Evolutionary conservation across 1,284 basidiomycete species (phyloP).

Genomic region (Sanghuangporus sanghuang): DNA sequence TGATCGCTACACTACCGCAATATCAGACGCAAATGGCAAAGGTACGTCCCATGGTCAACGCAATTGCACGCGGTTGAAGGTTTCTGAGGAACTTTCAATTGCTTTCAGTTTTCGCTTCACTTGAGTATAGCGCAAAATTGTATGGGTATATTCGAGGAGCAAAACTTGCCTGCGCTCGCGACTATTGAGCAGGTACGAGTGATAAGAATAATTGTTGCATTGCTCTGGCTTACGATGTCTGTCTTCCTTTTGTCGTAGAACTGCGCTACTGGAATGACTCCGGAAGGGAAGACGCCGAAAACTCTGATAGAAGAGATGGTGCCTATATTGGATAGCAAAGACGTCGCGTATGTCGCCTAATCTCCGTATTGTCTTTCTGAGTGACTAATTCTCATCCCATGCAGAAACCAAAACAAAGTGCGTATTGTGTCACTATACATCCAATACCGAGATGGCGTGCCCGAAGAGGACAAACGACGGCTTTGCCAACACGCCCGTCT

Average conservation of each 20-base stretch:
- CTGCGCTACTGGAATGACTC: slow-evolving; percentile 86
- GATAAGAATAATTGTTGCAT: background rate
- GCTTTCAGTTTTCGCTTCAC: slow-evolving; percentile 86
- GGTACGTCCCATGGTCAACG: slow-evolving; percentile 34
- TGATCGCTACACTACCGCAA: slow-evolving; percentile 93
- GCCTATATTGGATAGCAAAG: slow-evolving; percentile 83
- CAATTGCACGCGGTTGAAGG: background rate
- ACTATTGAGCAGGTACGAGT: slow-evolving; percentile 84
- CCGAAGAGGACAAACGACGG: slow-evolving; percentile 92
- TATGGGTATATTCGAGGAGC: slow-evolving; percentile 89
- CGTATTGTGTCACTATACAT: slow-evolving; percentile 97
- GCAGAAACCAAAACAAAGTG: slow-evolving; percentile 87
- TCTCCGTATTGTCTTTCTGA: background rate
- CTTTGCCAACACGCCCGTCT: slow-evolving; percentile 97
- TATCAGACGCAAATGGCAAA: slow-evolving; percentile 95
- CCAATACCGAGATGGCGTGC: slow-evolving; percentile 93
- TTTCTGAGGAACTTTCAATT: background rate
- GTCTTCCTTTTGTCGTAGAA: slow-evolving; percentile 43
- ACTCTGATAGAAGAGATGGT: slow-evolving; percentile 98
- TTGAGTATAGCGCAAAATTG: slow-evolving; percentile 97
- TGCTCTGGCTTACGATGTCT: background rate
- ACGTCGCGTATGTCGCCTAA: slow-evolving; percentile 61
- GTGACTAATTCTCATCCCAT: background rate
- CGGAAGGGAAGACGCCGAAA: slow-evolving; percentile 89
- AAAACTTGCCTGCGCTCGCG: slow-evolving; percentile 81